Base-by-base conservation (phyloP, 2,329 filamentous ascomycete genomes). In the Onygenales sp. region DNA sequence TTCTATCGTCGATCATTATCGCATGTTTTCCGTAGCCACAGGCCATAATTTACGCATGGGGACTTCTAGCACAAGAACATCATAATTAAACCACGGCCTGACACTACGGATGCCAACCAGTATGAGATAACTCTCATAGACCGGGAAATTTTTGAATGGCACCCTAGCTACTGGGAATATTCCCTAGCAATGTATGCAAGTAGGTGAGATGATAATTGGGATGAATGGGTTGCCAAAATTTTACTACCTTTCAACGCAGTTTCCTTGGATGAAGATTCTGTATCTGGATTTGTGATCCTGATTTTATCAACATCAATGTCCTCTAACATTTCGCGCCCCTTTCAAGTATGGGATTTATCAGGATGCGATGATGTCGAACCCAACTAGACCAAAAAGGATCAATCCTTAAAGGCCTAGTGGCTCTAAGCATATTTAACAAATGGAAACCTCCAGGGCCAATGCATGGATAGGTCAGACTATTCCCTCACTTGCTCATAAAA, bases 111-210 rank as follows among this genome's bases (percentile, higher is more conserved):
- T 21, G 13, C 34, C 44, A 49, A 32, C 42, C 49, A 52, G 17
- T 57, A 52, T 37, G 58, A 65, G 48, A 27, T 69, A n/a, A 59
- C 63, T 21, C 54, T 72, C 6, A 65, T 73, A 56, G 68, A 74
- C 60, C 72, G 68, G 69, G 69, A 71, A 50, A 65, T 59, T 44
- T 55, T 69, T 43, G 67, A 68, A 34, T 72, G 66, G 68, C 69
- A 68, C 56, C 69, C 68, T 27, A 62, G 52, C 34, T 72, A 70
- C 56, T 71, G 67, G 67, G 68, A 72, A 55, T 72, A 69, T 54
- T 63, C 64, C 34, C 55, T 62, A 53, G 65, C 70, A 42, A 57
- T 67, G 52, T 65, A 63, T 59, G 59, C 59, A 42, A 64, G 62
- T 49, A 48, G 56, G 54, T 70, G 65, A 63, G 57, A 62, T 48